Evolutionary conservation across 805 yeast genomes (phyloP).

Genomic region (Saccharomyces cerevisiae): DNA sequence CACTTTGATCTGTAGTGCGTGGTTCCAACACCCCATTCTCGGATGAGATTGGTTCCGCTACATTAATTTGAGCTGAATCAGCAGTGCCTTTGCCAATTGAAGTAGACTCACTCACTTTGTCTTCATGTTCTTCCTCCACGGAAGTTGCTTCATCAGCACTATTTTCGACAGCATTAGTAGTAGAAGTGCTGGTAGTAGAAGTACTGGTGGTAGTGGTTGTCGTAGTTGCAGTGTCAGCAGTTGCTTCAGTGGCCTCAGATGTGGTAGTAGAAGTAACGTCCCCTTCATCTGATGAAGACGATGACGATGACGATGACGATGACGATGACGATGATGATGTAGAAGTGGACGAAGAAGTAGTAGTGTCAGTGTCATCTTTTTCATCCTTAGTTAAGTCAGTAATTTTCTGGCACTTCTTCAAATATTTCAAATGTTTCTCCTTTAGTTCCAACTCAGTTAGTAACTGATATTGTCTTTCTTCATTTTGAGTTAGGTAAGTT

Average conservation of each 20-base stretch:
- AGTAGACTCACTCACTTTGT: not conserved
- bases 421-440: conserved; percentile 17
- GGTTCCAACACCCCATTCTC: not conserved
- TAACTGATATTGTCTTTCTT: conserved; percentile 18
- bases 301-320: not conserved
- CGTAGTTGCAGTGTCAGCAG: not conserved
- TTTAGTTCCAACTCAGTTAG: conserved; percentile 16
- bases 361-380: not conserved
- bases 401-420: conserved; percentile 20
- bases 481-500: conserved; percentile 19
- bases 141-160: not conserved
- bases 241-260: not conserved
- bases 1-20: not conserved
- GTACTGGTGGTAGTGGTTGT: not conserved
- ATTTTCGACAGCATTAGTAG: not conserved
- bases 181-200: not conserved
- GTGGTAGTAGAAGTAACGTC: not conserved
- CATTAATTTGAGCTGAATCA: not conserved
- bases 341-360: not conserved
- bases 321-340: not conserved
- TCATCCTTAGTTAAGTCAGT: not conserved
- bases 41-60: not conserved
- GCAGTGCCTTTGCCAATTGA: not conserved
- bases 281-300: not conserved
- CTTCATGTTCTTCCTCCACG: not conserved